Evolutionary conservation across 495 filamentous ascomycete species (phyloP).

Genomic region (Glarea lozoyensis): DNA sequence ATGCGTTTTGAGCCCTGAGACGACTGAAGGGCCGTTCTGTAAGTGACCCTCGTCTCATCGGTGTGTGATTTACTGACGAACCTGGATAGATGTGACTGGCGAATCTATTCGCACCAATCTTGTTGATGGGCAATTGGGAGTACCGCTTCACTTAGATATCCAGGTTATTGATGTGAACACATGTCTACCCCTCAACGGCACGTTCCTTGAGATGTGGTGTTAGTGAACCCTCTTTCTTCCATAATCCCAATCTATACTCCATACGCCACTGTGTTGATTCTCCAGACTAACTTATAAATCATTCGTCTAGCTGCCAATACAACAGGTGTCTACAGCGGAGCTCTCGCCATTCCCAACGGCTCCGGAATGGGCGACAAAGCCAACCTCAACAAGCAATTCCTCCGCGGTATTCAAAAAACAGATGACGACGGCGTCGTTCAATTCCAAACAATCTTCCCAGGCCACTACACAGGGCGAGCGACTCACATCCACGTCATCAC

Average conservation of each 20-base stretch:
- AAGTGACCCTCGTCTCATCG: constrained; percentile 13
- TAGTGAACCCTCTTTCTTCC: no score
- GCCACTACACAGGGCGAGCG: constrained; percentile 48
- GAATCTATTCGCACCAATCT: constrained; percentile 44
- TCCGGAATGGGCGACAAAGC: constrained; percentile 31
- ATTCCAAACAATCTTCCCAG: constrained; percentile 45
- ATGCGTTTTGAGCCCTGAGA: constrained; percentile 38
- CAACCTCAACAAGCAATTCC: constrained; percentile 28
- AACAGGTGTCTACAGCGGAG: constrained; percentile 51
- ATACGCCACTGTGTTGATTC: no score
- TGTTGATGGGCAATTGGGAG: constrained; percentile 37
- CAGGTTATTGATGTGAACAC: constrained; percentile 47
- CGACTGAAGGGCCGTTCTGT: constrained; percentile 44
- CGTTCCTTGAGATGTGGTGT: constrained; percentile 45
- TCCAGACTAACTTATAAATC: no score
- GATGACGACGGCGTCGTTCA: constrained; percentile 39
- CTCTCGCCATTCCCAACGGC: constrained; percentile 36
- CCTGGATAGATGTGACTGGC: constrained; percentile 26
- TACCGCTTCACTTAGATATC: constrained; percentile 44
- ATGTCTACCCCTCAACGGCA: constrained; percentile 42
- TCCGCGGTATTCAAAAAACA: constrained; percentile 40
- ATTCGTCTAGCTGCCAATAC: no score
- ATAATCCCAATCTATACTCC: no score
- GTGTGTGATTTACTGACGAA: constrained; percentile 20
- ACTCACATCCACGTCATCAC: constrained; percentile 45